Evolutionary conservation across 2,329 filamentous ascomycete genomes (phyloP).

Genomic region (Cladosporium sp.): DNA sequence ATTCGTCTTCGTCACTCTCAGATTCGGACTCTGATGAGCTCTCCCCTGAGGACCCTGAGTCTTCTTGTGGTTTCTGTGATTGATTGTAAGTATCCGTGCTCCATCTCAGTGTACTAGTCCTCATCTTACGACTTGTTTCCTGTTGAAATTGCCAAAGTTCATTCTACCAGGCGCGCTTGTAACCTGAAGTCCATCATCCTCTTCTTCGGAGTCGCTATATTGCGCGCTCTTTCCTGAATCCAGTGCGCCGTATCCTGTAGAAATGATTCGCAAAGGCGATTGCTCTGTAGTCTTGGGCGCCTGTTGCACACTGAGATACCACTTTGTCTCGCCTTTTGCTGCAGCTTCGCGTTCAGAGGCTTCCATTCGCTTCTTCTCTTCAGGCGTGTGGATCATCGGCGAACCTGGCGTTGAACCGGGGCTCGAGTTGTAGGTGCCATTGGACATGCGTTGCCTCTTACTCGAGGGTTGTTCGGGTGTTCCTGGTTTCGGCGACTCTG

Average conservation of each 20-base stretch:
- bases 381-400: constrained; percentile 63
- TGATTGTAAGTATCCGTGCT: constrained; percentile 26
- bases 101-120: background rate
- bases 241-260: constrained; percentile 58
- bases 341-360: constrained; percentile 61
- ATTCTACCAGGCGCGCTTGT: constrained; percentile 43
- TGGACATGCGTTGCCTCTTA: constrained; percentile 64
- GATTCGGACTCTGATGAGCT: constrained; percentile 37
- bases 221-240: constrained; percentile 36
- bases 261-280: constrained; percentile 57
- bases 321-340: constrained; percentile 69
- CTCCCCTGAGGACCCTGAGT: constrained; percentile 27
- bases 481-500: constrained; percentile 46
- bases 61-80: constrained; percentile 42
- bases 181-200: constrained; percentile 30
- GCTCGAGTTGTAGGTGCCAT: constrained; percentile 42
- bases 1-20: constrained; percentile 37
- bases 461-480: constrained; percentile 53
- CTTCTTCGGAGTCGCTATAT: constrained; percentile 35
- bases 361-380: constrained; percentile 61
- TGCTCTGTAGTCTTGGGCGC: constrained; percentile 37
- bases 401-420: constrained; percentile 50
- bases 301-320: constrained; percentile 65
- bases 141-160: constrained; percentile 54
- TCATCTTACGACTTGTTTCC: constrained; percentile 11